Base-by-base conservation (phyloP, 164 flowering plant species). In the Pachysandra terminalis region DNA sequence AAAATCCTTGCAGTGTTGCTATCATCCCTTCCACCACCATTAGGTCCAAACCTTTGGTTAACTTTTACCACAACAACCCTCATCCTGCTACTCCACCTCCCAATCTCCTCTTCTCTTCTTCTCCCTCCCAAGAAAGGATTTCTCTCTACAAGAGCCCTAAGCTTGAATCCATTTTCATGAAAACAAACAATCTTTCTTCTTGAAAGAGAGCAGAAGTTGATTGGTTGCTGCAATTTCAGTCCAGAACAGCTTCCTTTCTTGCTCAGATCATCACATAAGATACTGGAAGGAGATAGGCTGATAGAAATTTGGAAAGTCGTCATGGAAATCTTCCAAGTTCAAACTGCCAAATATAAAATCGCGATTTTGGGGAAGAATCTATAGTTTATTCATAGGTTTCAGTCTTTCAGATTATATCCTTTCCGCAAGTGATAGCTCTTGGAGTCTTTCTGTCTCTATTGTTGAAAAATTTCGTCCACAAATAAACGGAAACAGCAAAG, bases 41-140 rank as follows among this genome's bases (percentile, higher is more conserved):
- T 82, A 59, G 82, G 82, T 22, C 89, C 84, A 76, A 82, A 84
- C 37, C 90, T 85, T 60, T 69, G 74, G 70, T 84, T 88, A 54
- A 74, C 82, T 68, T 79, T 83, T 76, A 79, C 92, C 70, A 83
- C 22, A 63, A 85, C 86, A 60, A 76, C 77, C 76, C 86, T 82
- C 70, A 59, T 84, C 62, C 72, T 74, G 69, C 71, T 68, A n/a
- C n/a, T n/a, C n/a, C n/a, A n/a, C 72, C 63, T 61, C 25, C 82
- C 80, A 77, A 78, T 59, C 72, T 78, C 80, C 75, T 68, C 74
- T 78, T 73, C 74, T 56, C 64, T 68, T 45, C 48, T 60, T 15
- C 64, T 63, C 41, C 61, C 77, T 28, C 76, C 77, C 28, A 68
- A 64, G 13, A 79, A 78, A 17, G 69, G 58, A 63, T 72, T 64